Percentiles rank a stretch among this genome's conserved stretches.
These are phyloP conservation scores for Pseudoscleropodium purum DNA, from an alignment of 225 moss, liverwort and hornwort genomes.

Conservation along the genomic window DNA sequence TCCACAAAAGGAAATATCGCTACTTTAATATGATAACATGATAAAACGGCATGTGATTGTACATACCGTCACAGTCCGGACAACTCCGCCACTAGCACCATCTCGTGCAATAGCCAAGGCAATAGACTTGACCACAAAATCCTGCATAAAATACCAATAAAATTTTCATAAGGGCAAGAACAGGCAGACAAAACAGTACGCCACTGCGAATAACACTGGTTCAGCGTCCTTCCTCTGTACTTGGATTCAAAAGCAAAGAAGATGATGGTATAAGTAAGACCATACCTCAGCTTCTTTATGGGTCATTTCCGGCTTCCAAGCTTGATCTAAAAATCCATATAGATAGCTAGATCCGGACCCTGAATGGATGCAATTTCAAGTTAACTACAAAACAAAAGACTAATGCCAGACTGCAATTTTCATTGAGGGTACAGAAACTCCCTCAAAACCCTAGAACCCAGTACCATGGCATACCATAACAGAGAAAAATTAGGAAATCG, in stretches of 20 bases:
- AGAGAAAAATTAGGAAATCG: neutral
- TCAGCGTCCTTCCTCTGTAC: neutral
- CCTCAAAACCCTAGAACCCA: neutral
- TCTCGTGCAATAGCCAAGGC: constrained; percentile 97
- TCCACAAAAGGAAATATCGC: neutral
- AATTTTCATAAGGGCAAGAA: neutral
- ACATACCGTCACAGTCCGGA: constrained; percentile 82
- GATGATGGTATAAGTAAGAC: neutral
- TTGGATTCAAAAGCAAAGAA: neutral
- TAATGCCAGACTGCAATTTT: neutral
- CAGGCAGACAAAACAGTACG: neutral
- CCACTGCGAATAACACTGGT: neutral
- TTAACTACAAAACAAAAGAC: neutral
- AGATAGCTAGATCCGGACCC: constrained; percentile 97
- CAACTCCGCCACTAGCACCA: constrained; percentile 96
- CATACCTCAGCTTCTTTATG: constrained; percentile 79
- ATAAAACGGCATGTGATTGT: neutral
- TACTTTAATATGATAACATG: neutral
- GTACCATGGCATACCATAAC: neutral
- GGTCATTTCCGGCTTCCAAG: constrained; percentile 82
- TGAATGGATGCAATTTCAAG: constrained; percentile 7
- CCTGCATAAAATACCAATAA: constrained; percentile 34
- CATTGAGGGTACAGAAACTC: neutral
- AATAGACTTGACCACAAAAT: constrained; percentile 88
- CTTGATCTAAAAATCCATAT: constrained; percentile 97